Percentiles rank a stretch among this genome's conserved stretches.
These are phyloP conservation scores for Pseudogymnoascus sp. DNA, from an alignment of 2,329 filamentous ascomycete species.

Conservation along the genomic window DNA sequence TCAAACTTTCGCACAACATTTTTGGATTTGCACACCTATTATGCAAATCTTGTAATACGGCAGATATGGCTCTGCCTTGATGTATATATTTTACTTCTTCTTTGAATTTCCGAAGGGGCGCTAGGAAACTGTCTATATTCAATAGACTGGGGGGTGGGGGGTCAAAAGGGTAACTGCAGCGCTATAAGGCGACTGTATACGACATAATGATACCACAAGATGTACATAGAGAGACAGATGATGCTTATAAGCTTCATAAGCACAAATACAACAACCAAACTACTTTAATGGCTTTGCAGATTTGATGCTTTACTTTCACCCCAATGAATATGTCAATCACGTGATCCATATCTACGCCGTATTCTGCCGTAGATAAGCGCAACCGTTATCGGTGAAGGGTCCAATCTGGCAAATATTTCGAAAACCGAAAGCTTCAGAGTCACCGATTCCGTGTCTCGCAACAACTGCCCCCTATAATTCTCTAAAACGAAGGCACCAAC, in stretches of 20 bases:
- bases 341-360: not conserved
- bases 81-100: not conserved
- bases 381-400: slow-evolving; percentile 1
- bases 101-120: not conserved
- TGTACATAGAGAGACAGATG: not conserved
- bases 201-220: not conserved
- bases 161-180: not conserved
- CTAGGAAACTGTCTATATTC: not conserved
- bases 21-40: not conserved
- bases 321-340: not conserved
- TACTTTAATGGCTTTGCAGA: not conserved
- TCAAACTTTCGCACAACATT: not conserved
- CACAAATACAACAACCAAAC: not conserved
- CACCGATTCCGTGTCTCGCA: not conserved
- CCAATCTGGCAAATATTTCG: slow-evolving; percentile 1
- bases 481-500: not conserved
- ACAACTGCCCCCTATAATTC: not conserved
- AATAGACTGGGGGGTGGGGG: not conserved
- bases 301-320: not conserved
- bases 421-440: not conserved
- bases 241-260: not conserved
- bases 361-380: slow-evolving; percentile 1
- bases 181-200: not conserved
- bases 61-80: not conserved
- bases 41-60: not conserved